These are phyloP conservation scores for Trichocomaceae sp. DNA, from an alignment of 2,329 filamentous ascomycete genomes.

Conservation along the genomic window DNA sequence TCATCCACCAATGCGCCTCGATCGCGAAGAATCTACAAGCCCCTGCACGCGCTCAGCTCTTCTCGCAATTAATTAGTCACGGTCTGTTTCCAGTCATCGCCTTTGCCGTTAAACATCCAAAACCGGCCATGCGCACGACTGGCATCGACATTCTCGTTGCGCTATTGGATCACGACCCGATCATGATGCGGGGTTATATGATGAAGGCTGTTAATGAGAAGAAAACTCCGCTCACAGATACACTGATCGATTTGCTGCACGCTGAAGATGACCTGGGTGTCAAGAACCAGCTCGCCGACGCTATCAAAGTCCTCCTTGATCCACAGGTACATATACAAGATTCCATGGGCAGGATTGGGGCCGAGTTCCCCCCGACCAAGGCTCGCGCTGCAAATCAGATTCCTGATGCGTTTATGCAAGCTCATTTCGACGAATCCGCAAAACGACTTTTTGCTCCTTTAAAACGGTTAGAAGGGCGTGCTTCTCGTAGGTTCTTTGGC, in stretches of 20 bases:
- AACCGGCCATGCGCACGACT: conserved; percentile 79
- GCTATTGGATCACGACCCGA: conserved; percentile 90
- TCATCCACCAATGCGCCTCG: conserved; percentile 91
- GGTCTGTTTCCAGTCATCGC: conserved; percentile 86
- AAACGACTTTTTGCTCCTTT: conserved; percentile 80
- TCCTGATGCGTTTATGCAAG: conserved; percentile 76
- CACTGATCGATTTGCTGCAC: conserved; percentile 81
- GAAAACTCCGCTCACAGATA: conserved; percentile 78
- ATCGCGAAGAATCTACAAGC: conserved; percentile 93
- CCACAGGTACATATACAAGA: conserved; percentile 56
- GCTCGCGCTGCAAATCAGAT: conserved; percentile 61
- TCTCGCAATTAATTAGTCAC: conserved; percentile 81
- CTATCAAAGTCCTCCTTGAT: conserved; percentile 87
- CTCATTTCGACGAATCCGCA: conserved; percentile 85
- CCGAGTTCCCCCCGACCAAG: conserved; percentile 60
- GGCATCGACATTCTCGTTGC: conserved; percentile 90
- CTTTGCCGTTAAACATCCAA: conserved; percentile 78
- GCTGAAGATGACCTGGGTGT: conserved; percentile 90
- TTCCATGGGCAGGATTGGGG: conserved; percentile 55
- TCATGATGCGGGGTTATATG: conserved; percentile 89
- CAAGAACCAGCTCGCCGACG: conserved; percentile 91
- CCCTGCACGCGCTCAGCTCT: conserved; percentile 70
- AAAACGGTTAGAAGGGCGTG: conserved; percentile 65
- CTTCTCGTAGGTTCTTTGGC: conserved; percentile 39
- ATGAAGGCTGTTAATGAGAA: conserved; percentile 88